phyloP scores from a whole-genome alignment of 495 filamentous ascomycete species.

The Bombardia bombarda region DNA sequence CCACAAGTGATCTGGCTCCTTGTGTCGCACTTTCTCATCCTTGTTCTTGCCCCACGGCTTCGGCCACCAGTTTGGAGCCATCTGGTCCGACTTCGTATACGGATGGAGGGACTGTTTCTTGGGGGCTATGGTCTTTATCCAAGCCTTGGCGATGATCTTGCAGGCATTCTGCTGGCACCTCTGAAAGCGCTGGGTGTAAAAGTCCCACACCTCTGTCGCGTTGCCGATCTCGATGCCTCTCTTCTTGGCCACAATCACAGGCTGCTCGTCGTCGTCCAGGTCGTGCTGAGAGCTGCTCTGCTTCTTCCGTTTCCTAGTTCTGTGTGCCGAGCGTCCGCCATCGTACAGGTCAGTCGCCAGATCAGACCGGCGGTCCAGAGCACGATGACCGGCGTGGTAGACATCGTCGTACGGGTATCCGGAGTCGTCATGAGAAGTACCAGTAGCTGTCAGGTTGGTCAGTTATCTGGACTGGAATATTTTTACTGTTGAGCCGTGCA shows the following conservation, averaged over 20 bases:
- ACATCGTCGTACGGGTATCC: slow-evolving; percentile 5
- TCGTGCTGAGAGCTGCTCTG: too few species aligned
- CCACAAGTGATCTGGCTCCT: slow-evolving; percentile 76
- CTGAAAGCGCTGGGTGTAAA: slow-evolving; percentile 57
- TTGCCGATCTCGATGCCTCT: slow-evolving; percentile 49
- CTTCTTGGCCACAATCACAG: slow-evolving; percentile 13
- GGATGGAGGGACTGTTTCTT: slow-evolving; percentile 81
- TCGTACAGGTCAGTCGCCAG: slow-evolving; percentile 3
- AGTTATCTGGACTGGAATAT: too few species aligned
- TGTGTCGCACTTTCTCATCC: slow-evolving; percentile 48
- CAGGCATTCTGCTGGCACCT: slow-evolving; percentile 66
- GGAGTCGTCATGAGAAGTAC: slow-evolving; percentile 1
- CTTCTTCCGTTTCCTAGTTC: too few species aligned
- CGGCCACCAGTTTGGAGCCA: slow-evolving; percentile 80
- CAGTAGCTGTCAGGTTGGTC: background rate
- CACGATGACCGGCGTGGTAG: slow-evolving; percentile 5
- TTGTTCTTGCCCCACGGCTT: slow-evolving; percentile 36
- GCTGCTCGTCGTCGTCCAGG: slow-evolving; percentile 21
- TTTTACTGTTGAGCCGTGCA: too few species aligned
- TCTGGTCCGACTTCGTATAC: slow-evolving; percentile 67
- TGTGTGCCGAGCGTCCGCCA: too few species aligned
- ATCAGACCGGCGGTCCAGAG: slow-evolving; percentile 7
- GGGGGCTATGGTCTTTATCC: slow-evolving; percentile 75
- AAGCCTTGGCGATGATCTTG: slow-evolving; percentile 67
- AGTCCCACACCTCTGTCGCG: slow-evolving; percentile 46